These are phyloP conservation scores for Kwoniella sp. DNA, from an alignment of 768 basidiomycete genomes.

Conservation along the genomic window DNA sequence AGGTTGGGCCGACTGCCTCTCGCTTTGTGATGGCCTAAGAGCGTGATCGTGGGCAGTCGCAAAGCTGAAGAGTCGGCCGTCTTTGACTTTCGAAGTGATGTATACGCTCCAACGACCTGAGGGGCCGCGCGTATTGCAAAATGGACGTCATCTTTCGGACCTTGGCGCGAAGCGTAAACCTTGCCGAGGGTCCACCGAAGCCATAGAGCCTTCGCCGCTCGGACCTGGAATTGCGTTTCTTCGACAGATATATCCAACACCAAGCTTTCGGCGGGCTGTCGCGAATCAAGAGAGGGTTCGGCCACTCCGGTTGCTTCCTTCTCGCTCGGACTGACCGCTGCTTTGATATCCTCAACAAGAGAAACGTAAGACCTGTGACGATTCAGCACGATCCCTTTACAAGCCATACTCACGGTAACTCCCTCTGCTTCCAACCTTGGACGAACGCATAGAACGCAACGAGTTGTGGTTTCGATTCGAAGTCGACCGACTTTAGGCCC, in stretches of 20 bases:
- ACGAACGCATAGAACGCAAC: conserved; percentile 33
- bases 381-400: not conserved
- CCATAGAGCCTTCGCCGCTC: conserved; percentile 44
- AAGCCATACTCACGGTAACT: conserved; percentile 15
- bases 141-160: conserved; percentile 7
- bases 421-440: conserved; percentile 30
- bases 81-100: conserved; percentile 30
- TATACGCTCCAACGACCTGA: conserved; percentile 44
- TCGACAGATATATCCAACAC: conserved; percentile 30
- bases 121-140: conserved; percentile 35
- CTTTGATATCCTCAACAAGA: conserved; percentile 6
- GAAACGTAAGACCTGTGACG: conserved; percentile 7
- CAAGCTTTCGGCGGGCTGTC: not conserved
- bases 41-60: conserved; percentile 31
- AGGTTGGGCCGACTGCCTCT: conserved; percentile 6
- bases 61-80: conserved; percentile 31
- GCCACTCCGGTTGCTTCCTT: not conserved
- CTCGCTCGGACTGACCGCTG: not conserved
- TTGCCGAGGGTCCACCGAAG: conserved; percentile 46
- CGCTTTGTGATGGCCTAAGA: conserved; percentile 14
- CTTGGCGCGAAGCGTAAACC: conserved; percentile 27
- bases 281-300: no score
- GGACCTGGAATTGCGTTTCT: conserved; percentile 24
- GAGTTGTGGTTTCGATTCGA: conserved; percentile 41
- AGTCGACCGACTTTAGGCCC: conserved; percentile 20